A percentile compares a stretch with the other conserved stretches of the same genome.
phyloP scores from a whole-genome alignment of 129 eudicot species.

The sunflower (Helianthus annuus) region HanXRQr2.0-SUNRISE NC_035435.2:20832044-20832543 shows the following conservation, averaged over 20 bases:
- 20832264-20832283: not conserved
- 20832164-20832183: too few relatives aligned
- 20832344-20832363: conserved; percentile 39
- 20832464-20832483: conserved; percentile 25
- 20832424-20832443: conserved; percentile 10
- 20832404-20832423: conserved; percentile 22
- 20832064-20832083: too few relatives aligned
- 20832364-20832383: conserved; percentile 42
- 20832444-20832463: conserved; percentile 36
- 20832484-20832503: conserved; percentile 45
- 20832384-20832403: conserved; percentile 40
- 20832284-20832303: not conserved
- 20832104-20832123: too few relatives aligned
- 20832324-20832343: conserved; percentile 35
- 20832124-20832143: too few relatives aligned
- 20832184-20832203: too few relatives aligned
- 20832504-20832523: conserved; percentile 26
- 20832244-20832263: too few relatives aligned
- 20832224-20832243: conserved; percentile 17
- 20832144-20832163: too few relatives aligned
- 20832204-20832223: conserved; percentile 7
- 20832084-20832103: too few relatives aligned
- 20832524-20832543: conserved; percentile 8
- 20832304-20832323: conserved; percentile 29
- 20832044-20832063: too few relatives aligned